Evolutionary conservation across 805 yeast genomes (phyloP), one percentile per base, ranked within the genome.

Genomic region (Martiniozyma abietophila): DNA sequence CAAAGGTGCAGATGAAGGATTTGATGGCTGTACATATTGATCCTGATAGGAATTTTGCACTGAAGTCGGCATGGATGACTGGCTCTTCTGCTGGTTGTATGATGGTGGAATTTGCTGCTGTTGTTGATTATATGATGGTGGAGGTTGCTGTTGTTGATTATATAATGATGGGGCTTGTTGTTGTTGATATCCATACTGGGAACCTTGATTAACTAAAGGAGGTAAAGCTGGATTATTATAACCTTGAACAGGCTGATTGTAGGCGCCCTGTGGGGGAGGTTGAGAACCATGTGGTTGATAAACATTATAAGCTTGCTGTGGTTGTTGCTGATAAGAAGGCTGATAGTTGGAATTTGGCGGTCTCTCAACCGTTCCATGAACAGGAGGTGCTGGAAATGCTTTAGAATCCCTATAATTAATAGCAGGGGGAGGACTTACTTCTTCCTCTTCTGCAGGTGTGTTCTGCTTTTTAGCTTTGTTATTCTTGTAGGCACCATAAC

Each of bases 401-500:
- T 40, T 37, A 16, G 49, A 55, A 34, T 42, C 43, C 39, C 27
- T 41, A 41, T 44, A 43, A 39, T 27, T 42, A 36, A 34, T 30
- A 47, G 27, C 33, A 32, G 32, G 34, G 38, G 50, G 9, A 8
- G 27, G 8, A n/a, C 14, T 26, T 4, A 10, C 32, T 11, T 26
- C 32, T 7, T 16, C 29, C 9, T 36, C 41, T 7, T 43, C 40
- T 8, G 26, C 39, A 9, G 25, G 42, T 3, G 39, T 43, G 5
- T 40, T 44, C 6, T 27, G 57, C 56, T 43, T 55, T 11, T 44
- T 42, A 19, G 41, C 42, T 17, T 46, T 45, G 42, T 57, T 56
- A 32, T 65, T 65, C 41, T 69, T 69, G 48, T 70, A 71, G 2
- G 76, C 69, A 5, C 46, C 41, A 29, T 55, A 58, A 2, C 63